These are phyloP conservation scores for Mycoemilia scoparia DNA, from an alignment of 192 early-diverging fungal genomes.

Conservation along the genomic window DNA sequence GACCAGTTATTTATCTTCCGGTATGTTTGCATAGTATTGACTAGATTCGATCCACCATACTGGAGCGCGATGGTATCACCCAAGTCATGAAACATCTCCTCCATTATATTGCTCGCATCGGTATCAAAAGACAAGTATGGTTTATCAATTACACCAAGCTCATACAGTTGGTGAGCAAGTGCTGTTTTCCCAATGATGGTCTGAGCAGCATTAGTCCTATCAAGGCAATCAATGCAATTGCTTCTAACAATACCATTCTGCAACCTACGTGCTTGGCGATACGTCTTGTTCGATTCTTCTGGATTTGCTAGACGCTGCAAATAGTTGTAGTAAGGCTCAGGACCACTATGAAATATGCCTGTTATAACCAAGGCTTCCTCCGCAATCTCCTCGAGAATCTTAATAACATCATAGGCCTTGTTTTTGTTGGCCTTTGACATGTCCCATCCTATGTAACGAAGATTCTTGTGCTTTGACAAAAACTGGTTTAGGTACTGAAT, in stretches of 20 bases:
- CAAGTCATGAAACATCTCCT: conserved; percentile 94
- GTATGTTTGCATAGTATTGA: conserved; percentile 97
- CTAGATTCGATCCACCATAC: conserved; percentile 94
- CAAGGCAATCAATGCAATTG: conserved; percentile 97
- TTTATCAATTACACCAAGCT: conserved; percentile 62
- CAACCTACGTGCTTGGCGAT: conserved; percentile 11
- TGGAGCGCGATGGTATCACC: conserved; percentile 90
- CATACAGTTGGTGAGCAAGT: conserved; percentile 78
- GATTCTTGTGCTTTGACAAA: conserved; percentile 55
- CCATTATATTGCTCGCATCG: conserved; percentile 82
- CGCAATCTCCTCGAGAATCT: conserved; percentile 70
- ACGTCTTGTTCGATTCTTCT: conserved; percentile 6
- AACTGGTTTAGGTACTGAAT: conserved; percentile 83
- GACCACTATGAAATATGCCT: conserved; percentile 83
- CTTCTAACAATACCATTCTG: conserved; percentile 83
- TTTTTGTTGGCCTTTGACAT: conserved; percentile 95
- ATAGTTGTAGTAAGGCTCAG: conserved; percentile 34
- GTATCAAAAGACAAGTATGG: conserved; percentile 77
- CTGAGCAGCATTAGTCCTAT: conserved; percentile 95
- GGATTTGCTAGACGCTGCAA: conserved; percentile 5
- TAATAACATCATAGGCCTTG: conserved; percentile 74
- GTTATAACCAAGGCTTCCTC: conserved; percentile 71
- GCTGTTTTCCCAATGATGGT: conserved; percentile 90
- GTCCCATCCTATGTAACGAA: conserved; percentile 89
- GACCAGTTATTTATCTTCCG: conserved; percentile 87